Evolutionary conservation across 169 alveolate genomes (phyloP).

Genomic region (Theileria sp.): DNA sequence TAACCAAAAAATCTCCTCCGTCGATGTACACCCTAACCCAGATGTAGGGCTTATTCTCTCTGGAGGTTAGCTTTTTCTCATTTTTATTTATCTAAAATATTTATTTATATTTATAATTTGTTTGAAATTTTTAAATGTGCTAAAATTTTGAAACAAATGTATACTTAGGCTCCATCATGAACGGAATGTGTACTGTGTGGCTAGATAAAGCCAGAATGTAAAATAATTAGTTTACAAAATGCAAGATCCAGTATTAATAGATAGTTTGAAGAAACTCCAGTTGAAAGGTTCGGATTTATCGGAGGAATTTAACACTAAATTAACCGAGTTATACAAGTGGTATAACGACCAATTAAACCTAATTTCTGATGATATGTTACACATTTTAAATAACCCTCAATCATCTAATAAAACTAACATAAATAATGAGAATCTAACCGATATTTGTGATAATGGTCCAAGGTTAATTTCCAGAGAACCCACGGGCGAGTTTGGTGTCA

Average conservation of each 20-base stretch:
- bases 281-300: not conserved
- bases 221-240: not conserved
- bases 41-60: slow-evolving; percentile 44
- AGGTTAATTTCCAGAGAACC: not conserved
- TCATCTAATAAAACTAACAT: not conserved
- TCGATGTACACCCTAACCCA: slow-evolving; percentile 41
- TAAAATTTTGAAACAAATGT: not conserved
- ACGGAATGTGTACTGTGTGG: slow-evolving; percentile 48
- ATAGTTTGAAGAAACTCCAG: slow-evolving; percentile 14
- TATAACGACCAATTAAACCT: slow-evolving; percentile 13
- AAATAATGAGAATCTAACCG: not conserved
- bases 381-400: slow-evolving; percentile 4
- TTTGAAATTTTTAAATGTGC: not conserved
- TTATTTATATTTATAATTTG: not conserved
- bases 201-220: slow-evolving; percentile 11
- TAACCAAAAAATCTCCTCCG: slow-evolving; percentile 21
- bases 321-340: slow-evolving; percentile 29
- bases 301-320: slow-evolving; percentile 14
- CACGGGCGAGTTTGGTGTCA: not conserved
- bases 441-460: not conserved
- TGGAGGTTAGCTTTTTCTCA: slow-evolving; percentile 32
- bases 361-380: slow-evolving; percentile 20
- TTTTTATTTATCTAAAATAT: not conserved
- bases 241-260: slow-evolving; percentile 9
- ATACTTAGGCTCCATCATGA: slow-evolving; percentile 15